Percentiles rank a stretch among this genome's conserved stretches.
Conservation (phyloP, 2,329 filamentous ascomycete species). For the Aspergillus cejpii region DNA sequence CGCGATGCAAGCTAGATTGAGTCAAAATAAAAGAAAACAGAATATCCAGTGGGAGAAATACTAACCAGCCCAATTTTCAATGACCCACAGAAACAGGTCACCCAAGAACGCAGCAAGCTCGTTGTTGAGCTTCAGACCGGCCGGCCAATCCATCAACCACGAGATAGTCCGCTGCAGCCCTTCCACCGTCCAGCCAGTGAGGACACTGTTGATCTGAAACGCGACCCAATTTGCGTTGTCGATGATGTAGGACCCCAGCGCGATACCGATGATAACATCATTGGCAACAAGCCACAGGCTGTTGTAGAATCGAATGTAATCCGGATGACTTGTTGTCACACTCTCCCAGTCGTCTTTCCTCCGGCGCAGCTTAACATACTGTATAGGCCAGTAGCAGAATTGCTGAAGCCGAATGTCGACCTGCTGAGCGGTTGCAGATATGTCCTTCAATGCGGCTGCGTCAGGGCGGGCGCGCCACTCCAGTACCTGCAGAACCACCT, state of each 20-base stretch:
- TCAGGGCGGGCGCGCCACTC: conserved; percentile 78
- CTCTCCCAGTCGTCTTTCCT: conserved; percentile 91
- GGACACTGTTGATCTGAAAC: conserved; percentile 65
- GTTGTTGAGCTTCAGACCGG: conserved; percentile 88
- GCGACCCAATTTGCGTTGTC: conserved; percentile 87
- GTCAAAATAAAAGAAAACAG: conserved; percentile 5
- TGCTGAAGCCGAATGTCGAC: conserved; percentile 95
- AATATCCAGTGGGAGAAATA: background rate
- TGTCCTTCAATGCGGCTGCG: conserved; percentile 81
- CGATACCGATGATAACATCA: conserved; percentile 97
- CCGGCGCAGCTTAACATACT: conserved; percentile 85
- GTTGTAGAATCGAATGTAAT: conserved; percentile 99
- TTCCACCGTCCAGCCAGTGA: conserved; percentile 78
- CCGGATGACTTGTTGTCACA: conserved; percentile 87
- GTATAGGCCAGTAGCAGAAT: conserved; percentile 98
- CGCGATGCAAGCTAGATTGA: conserved; percentile 61
- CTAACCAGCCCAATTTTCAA: conserved; percentile 89
- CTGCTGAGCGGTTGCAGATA: conserved; percentile 94
- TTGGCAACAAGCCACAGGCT: conserved; percentile 97
- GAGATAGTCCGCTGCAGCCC: conserved; percentile 81
- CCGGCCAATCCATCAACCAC: conserved; percentile 95
- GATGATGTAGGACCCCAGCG: conserved; percentile 91
- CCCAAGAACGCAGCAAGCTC: conserved; percentile 91
- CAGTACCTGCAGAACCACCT: conserved; percentile 68
- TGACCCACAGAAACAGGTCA: conserved; percentile 95